Evolutionary conservation across 2,329 filamentous ascomycete species (phyloP).

Genomic region (Penicillium sp.): DNA sequence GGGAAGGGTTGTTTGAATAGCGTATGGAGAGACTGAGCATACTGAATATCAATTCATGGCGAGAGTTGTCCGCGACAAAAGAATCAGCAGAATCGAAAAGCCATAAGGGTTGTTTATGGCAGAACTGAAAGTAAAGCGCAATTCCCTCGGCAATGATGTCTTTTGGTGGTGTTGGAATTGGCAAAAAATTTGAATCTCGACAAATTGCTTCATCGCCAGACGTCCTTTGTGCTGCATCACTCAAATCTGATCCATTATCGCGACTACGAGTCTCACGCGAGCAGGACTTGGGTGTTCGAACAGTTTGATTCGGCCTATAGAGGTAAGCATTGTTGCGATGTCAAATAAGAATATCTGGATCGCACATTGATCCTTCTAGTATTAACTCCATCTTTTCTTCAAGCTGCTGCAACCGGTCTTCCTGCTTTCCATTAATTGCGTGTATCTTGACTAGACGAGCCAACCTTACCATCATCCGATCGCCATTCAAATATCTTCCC

Average conservation of each 20-base stretch:
- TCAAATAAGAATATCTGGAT: too few species aligned
- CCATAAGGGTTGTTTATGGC: constrained; percentile 35
- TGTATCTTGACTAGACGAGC: background rate
- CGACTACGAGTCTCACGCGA: constrained; percentile 3
- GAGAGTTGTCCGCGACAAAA: constrained; percentile 13
- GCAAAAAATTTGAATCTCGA: constrained; percentile 7
- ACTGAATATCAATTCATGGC: constrained; percentile 28
- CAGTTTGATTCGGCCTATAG: constrained; percentile 7
- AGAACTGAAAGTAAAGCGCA: constrained; percentile 31
- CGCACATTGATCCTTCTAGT: constrained; percentile 40
- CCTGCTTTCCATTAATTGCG: constrained; percentile 28
- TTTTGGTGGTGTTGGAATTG: constrained; percentile 15
- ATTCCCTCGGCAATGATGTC: constrained; percentile 18
- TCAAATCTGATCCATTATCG: constrained; percentile 7
- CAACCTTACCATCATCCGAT: constrained; percentile 37
- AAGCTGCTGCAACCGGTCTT: constrained; percentile 46
- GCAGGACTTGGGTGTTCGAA: constrained; percentile 12
- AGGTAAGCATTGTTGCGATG: constrained; percentile 10
- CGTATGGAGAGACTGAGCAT: constrained; percentile 28
- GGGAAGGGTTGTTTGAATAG: constrained; percentile 17
- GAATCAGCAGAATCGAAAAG: constrained; percentile 30
- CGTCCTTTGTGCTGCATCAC: background rate
- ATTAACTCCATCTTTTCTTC: constrained; percentile 50
- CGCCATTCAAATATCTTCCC: constrained; percentile 33
- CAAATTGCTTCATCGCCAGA: constrained; percentile 3